Evolutionary conservation across 176 grass and related monocot genomes (phyloP).

Genomic region (Puya raimondii): DNA sequence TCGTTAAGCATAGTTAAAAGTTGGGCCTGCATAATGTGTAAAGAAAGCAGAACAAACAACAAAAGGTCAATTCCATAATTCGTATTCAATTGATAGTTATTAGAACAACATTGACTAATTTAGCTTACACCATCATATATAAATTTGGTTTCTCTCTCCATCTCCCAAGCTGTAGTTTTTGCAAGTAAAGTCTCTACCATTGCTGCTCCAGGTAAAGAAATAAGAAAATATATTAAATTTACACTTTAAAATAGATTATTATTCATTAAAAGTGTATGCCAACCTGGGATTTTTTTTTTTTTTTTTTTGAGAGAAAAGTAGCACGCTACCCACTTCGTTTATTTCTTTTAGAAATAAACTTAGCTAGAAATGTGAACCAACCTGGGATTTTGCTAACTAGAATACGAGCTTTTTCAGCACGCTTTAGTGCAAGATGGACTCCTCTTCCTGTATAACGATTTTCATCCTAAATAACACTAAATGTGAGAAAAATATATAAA

Average conservation of each 20-base stretch:
- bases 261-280: not conserved
- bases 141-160: slow-evolving; percentile 41
- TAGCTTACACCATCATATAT: slow-evolving; percentile 63
- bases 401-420: slow-evolving; percentile 62
- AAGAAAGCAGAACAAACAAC: slow-evolving; percentile 5
- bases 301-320: too few relatives aligned
- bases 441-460: slow-evolving; percentile 72
- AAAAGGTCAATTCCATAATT: not conserved
- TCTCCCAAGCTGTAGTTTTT: slow-evolving; percentile 61
- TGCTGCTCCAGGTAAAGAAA: slow-evolving; percentile 18
- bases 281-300: slow-evolving; percentile 87
- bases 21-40: slow-evolving; percentile 14
- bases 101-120: too few relatives aligned
- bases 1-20: slow-evolving; percentile 33
- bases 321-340: too few relatives aligned
- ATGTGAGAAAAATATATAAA: not conserved
- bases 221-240: not conserved
- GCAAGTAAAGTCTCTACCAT: slow-evolving; percentile 51
- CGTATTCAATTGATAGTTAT: too few relatives aligned
- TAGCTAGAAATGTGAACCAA: too few relatives aligned
- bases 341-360: too few relatives aligned
- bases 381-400: slow-evolving; percentile 75
- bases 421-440: slow-evolving; percentile 48
- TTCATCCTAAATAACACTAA: slow-evolving; percentile 35
- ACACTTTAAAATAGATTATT: not conserved